phyloP scores from a whole-genome alignment of 768 basidiomycete species.

The Wakefieldia striispora region DNA sequence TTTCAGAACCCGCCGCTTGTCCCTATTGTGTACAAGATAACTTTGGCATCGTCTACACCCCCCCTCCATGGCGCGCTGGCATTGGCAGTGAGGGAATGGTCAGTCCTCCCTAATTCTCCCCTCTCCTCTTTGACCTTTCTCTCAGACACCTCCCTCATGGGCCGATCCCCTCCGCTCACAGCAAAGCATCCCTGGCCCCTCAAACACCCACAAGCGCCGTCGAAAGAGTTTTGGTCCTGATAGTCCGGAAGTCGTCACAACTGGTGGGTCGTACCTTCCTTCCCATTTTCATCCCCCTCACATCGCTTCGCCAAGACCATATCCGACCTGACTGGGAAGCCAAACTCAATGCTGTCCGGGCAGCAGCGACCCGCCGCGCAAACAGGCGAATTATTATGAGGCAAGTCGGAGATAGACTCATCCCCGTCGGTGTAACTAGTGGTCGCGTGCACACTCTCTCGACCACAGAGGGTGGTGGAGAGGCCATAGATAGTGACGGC shows the following conservation, averaged over 20 bases:
- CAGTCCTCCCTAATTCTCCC: slow-evolving; percentile 24
- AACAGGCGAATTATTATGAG: slow-evolving; percentile 98
- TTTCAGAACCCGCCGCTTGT: slow-evolving; percentile 95
- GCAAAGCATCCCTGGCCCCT: slow-evolving; percentile 36
- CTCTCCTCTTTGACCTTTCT: slow-evolving; percentile 1
- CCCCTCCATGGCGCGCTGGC: slow-evolving; percentile 78
- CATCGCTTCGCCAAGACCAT: slow-evolving; percentile 58
- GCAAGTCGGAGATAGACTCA: slow-evolving; percentile 94
- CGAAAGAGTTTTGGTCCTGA: slow-evolving; percentile 88
- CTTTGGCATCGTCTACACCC: slow-evolving; percentile 88
- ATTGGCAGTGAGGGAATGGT: slow-evolving; percentile 74
- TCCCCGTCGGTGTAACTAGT: slow-evolving; percentile 95
- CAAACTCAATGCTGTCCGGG: slow-evolving; percentile 90
- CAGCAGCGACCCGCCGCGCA: slow-evolving; percentile 93
- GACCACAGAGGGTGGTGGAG: slow-evolving; percentile 51
- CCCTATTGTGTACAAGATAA: slow-evolving; percentile 98
- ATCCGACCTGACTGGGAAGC: slow-evolving; percentile 98
- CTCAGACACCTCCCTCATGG: slow-evolving; percentile 44
- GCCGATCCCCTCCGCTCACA: slow-evolving; percentile 52
- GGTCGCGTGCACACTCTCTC: slow-evolving; percentile 71
- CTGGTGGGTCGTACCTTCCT: slow-evolving; percentile 50
- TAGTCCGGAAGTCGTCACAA: slow-evolving; percentile 88
- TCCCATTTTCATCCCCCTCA: slow-evolving; percentile 6
- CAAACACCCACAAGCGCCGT: slow-evolving; percentile 63
- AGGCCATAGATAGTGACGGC: slow-evolving; percentile 41